A percentile compares a stretch with the other conserved stretches of the same genome.
Evolutionary conservation across 768 basidiomycete species (phyloP).

Genomic region (Tylopilus subfusipes): DNA sequence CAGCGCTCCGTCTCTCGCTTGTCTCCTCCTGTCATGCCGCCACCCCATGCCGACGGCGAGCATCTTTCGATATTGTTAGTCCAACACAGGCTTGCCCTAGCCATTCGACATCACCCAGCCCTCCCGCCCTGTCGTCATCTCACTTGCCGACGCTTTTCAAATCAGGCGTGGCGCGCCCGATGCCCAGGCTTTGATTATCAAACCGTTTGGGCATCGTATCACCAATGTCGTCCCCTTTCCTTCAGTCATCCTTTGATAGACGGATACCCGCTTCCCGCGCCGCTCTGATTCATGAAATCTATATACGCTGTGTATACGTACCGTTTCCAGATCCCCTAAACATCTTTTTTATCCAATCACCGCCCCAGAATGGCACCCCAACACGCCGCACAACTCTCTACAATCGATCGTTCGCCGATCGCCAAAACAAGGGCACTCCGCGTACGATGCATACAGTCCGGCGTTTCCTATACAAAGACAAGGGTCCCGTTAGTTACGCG

Average conservation of each 20-base stretch:
- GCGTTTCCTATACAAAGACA: slow-evolving; percentile 33
- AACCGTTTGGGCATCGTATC: not conserved
- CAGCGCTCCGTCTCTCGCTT: not conserved
- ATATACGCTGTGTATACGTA: not conserved
- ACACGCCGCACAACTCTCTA: slow-evolving; percentile 47
- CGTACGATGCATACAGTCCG: slow-evolving; percentile 37
- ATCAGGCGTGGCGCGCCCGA: slow-evolving; percentile 2
- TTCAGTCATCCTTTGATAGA: not conserved
- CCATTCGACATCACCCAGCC: not conserved
- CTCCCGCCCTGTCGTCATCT: not conserved
- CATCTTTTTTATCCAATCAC: not conserved
- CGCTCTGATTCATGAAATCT: slow-evolving; percentile 5
- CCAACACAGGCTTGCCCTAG: too few relatives aligned
- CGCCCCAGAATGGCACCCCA: slow-evolving; percentile 36
- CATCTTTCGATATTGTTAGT: not conserved
- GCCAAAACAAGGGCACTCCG: slow-evolving; percentile 44
- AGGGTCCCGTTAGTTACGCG: slow-evolving; percentile 9
- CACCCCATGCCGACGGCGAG: not conserved
- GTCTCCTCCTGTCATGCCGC: too few relatives aligned
- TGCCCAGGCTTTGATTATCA: not conserved
- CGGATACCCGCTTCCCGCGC: slow-evolving; percentile 1
- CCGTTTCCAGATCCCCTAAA: not conserved
- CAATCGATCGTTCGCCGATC: slow-evolving; percentile 48
- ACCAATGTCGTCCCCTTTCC: too few relatives aligned
- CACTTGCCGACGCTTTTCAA: slow-evolving; percentile 1